These are phyloP conservation scores for Aspergillus haitiensis DNA, from an alignment of 495 filamentous ascomycete species.

Conservation along the genomic window DNA sequence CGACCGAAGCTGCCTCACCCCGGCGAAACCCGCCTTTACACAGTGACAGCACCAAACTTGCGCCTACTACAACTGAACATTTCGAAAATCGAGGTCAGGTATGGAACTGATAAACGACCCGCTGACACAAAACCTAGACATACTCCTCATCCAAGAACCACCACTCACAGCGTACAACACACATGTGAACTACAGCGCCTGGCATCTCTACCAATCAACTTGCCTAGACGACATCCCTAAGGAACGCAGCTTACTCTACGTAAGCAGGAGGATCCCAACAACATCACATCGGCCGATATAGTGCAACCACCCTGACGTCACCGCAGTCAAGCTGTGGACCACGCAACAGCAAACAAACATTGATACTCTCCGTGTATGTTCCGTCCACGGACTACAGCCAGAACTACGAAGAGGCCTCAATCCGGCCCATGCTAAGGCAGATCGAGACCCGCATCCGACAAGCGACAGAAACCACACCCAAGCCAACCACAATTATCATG, in stretches of 20 bases:
- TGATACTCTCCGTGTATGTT: conserved; percentile 30
- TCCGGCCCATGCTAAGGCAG: conserved; percentile 19
- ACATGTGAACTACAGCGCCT: conserved; percentile 32
- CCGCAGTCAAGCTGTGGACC: conserved; percentile 29
- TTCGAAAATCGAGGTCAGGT: conserved; percentile 26
- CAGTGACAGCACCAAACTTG: too few species aligned
- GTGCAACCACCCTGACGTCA: conserved; percentile 30
- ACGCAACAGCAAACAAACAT: conserved; percentile 25
- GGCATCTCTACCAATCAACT: conserved; percentile 30
- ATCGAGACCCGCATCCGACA: conserved; percentile 25
- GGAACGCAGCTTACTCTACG: conserved; percentile 29
- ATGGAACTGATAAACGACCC: conserved; percentile 36
- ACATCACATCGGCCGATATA: conserved; percentile 26
- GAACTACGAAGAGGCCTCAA: too few species aligned
- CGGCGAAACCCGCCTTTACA: too few species aligned
- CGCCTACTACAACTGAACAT: conserved; percentile 33
- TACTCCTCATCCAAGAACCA: conserved; percentile 33
- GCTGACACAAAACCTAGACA: conserved; percentile 27
- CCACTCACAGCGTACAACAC: conserved; percentile 26
- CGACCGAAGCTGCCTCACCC: too few species aligned
- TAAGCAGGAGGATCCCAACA: conserved; percentile 29
- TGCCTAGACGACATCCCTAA: not conserved
- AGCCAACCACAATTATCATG: conserved; percentile 22
- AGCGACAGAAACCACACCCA: not conserved
- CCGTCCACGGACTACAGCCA: conserved; percentile 22